Evolutionary conservation across 345 rosid species (phyloP).

Genomic region (Syzygium aromaticum): DNA sequence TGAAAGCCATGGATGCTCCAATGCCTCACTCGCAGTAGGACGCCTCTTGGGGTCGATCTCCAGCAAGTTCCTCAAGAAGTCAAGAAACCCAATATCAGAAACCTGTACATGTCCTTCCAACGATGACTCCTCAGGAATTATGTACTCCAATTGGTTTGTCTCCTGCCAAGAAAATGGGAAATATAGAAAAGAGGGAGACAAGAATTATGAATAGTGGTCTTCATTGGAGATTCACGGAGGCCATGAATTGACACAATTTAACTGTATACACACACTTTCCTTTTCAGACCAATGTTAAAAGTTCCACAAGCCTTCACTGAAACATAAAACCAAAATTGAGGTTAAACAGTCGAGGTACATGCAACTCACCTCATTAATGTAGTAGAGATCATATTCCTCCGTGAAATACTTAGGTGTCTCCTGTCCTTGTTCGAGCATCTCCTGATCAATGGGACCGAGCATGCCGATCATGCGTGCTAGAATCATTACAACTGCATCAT

Average conservation of each 20-base stretch:
- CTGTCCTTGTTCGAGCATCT: conserved; percentile 74
- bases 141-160: conserved; percentile 61
- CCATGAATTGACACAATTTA: background rate
- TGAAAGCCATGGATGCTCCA: conserved; percentile 85
- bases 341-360: background rate
- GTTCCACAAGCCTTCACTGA: background rate
- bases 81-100: conserved; percentile 44
- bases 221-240: background rate
- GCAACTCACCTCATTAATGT: conserved; percentile 50
- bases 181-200: background rate
- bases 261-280: background rate
- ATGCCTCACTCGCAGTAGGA: conserved; percentile 74
- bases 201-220: background rate
- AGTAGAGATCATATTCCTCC: conserved; percentile 61
- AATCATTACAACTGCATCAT: conserved; percentile 68
- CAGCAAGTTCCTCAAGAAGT: conserved; percentile 60
- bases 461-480: conserved; percentile 65
- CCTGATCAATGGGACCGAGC: conserved; percentile 70
- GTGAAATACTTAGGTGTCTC: conserved; percentile 85
- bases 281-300: background rate
- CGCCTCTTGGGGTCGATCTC: conserved; percentile 74
- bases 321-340: background rate
- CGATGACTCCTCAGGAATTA: conserved; percentile 57
- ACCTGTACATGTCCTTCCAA: conserved; percentile 56
- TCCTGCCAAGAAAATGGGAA: conserved; percentile 33